Conservation (phyloP, 768 basidiomycete species). For the Lepiota brunneoincarnata region DNA sequence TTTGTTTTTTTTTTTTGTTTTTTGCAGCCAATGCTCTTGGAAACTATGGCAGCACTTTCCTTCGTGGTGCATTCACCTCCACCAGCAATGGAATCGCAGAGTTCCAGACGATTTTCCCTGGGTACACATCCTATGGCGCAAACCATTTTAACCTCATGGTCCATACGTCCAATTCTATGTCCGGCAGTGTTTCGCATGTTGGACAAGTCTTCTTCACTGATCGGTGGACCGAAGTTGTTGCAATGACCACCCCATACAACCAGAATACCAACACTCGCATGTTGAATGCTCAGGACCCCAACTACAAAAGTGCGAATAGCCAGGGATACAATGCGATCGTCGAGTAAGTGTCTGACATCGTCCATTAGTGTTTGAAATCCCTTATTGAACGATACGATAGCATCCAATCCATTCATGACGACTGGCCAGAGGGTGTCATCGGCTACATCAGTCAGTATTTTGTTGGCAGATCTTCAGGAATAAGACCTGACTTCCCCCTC, state of each 20-base stretch:
- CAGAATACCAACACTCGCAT: conserved; percentile 23
- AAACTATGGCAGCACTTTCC: conserved; percentile 25
- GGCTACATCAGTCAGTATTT: conserved; percentile 24
- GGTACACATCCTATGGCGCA: conserved; percentile 30
- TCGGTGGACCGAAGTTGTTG: conserved; percentile 25
- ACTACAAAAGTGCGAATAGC: conserved; percentile 16
- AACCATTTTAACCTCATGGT: conserved; percentile 32
- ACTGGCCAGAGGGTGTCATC: conserved; percentile 27
- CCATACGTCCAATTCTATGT: conserved; percentile 26
- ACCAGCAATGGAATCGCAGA: conserved; percentile 28
- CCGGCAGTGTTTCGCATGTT: conserved; percentile 28
- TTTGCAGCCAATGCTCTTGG: conserved; percentile 6
- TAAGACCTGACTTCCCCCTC: neutral
- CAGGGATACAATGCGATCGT: conserved; percentile 16
- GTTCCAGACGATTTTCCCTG: conserved; percentile 28
- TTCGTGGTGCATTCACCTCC: conserved; percentile 31
- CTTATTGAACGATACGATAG: conserved; percentile 1
- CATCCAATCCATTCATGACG: conserved; percentile 23
- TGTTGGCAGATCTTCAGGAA: neutral
- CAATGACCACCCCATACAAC: conserved; percentile 24
- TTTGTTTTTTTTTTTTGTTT: neutral
- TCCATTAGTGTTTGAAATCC: no score
- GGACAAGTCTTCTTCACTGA: conserved; percentile 37
- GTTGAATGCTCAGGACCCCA: conserved; percentile 27
- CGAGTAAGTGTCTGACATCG: neutral